Conservation (phyloP, 2,329 filamentous ascomycete genomes). For the Phaeosphaeriaceae sp. region DNA sequence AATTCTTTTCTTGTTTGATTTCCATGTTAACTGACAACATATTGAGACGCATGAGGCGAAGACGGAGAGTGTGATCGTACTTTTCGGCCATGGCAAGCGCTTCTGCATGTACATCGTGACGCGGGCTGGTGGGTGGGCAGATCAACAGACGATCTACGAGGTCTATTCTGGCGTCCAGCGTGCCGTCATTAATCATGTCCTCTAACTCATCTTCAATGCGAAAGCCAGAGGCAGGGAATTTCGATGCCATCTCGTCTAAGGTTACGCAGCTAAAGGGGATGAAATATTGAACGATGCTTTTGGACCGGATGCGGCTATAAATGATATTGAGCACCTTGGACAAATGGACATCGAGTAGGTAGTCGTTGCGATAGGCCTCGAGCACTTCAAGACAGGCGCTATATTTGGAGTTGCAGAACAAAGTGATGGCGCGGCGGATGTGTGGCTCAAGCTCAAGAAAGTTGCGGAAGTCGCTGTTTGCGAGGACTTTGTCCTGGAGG, state of each 20-base stretch:
- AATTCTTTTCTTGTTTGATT: slow-evolving; percentile 51
- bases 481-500: slow-evolving; percentile 77
- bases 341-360: slow-evolving; percentile 87
- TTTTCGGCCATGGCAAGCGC: slow-evolving; percentile 71
- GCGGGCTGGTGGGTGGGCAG: slow-evolving; percentile 69
- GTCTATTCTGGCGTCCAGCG: slow-evolving; percentile 81
- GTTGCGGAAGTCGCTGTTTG: slow-evolving; percentile 83
- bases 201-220: slow-evolving; percentile 75
- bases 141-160: slow-evolving; percentile 80
- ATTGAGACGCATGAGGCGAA: slow-evolving; percentile 79
- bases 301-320: slow-evolving; percentile 78
- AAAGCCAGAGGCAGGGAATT: slow-evolving; percentile 68
- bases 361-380: slow-evolving; percentile 81
- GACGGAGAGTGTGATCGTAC: slow-evolving; percentile 76
- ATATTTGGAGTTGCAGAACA: slow-evolving; percentile 92
- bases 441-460: slow-evolving; percentile 94
- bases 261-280: slow-evolving; percentile 88
- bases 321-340: slow-evolving; percentile 73
- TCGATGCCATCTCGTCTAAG: slow-evolving; percentile 75
- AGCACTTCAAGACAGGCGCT: slow-evolving; percentile 82
- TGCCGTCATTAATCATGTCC: slow-evolving; percentile 74
- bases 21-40: slow-evolving; percentile 78
- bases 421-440: slow-evolving; percentile 85
- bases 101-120: slow-evolving; percentile 72
- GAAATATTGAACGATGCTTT: slow-evolving; percentile 93